These are phyloP conservation scores for Solanum appendiculatum DNA, from an alignment of 257 asterid genomes.

Conservation along the genomic window DNA sequence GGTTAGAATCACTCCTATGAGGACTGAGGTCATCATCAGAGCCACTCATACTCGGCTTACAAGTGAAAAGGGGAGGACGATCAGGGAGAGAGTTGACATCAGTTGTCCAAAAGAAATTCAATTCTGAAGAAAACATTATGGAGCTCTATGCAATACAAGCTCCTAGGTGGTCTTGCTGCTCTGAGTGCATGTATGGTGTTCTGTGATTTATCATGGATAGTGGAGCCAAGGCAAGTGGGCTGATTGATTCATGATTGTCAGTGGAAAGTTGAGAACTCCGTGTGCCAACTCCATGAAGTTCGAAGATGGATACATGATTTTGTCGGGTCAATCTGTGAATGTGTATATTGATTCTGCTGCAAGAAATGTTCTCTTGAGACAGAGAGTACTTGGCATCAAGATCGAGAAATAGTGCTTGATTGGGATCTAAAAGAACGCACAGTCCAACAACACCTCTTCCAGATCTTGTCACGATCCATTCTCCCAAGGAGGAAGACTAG, in stretches of 20 bases:
- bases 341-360: conserved; percentile 55
- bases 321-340: conserved; percentile 57
- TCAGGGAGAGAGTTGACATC: conserved; percentile 38
- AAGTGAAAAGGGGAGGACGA: conserved; percentile 49
- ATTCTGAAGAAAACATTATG: conserved; percentile 36
- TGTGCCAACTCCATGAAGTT: conserved; percentile 60
- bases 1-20: conserved; percentile 44
- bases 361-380: conserved; percentile 41
- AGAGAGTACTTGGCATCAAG: background rate
- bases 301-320: conserved; percentile 60
- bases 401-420: background rate
- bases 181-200: conserved; percentile 55
- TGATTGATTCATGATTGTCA: conserved; percentile 35
- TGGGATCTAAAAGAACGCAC: conserved; percentile 5
- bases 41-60: conserved; percentile 35
- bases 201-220: conserved; percentile 48
- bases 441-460: background rate
- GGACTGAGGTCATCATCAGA: conserved; percentile 41
- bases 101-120: conserved; percentile 39
- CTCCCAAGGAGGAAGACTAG: conserved; percentile 49
- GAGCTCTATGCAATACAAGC: conserved; percentile 44
- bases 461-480: conserved; percentile 20
- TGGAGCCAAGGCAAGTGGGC: conserved; percentile 53
- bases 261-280: conserved; percentile 51
- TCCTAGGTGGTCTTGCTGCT: conserved; percentile 50